phyloP scores from a whole-genome alignment of 129 eudicot genomes.

The Kitagawia praeruptora region DNA sequence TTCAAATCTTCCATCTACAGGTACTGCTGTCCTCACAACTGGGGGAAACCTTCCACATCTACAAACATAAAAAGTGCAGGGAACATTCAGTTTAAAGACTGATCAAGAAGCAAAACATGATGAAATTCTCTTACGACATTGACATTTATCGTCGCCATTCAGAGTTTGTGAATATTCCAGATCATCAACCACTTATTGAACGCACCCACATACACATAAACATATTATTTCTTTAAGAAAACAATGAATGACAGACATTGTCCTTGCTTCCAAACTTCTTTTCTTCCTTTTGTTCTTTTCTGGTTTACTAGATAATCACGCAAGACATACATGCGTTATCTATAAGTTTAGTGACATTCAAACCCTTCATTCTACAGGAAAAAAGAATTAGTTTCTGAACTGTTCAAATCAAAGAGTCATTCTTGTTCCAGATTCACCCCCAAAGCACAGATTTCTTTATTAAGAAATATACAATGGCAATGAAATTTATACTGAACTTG shows the following conservation, averaged over 20 bases:
- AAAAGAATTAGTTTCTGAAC: not conserved
- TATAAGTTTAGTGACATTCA: not conserved
- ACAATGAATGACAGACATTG: not conserved
- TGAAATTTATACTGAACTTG: not conserved
- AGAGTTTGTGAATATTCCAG: not conserved
- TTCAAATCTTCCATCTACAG: slow-evolving; percentile 98
- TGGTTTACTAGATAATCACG: not conserved
- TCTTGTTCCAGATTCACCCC: not conserved
- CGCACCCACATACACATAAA: not conserved
- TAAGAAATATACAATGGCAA: not conserved
- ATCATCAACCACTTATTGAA: not conserved
- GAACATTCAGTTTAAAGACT: not conserved
- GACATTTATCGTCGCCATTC: not conserved
- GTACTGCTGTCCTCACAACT: slow-evolving; percentile 90
- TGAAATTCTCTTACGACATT: not conserved
- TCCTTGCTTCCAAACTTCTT: not conserved
- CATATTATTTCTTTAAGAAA: not conserved
- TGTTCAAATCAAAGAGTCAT: not conserved
- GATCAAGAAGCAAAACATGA: not conserved
- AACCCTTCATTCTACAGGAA: not conserved
- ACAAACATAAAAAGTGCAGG: slow-evolving; percentile 2
- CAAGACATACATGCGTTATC: not conserved
- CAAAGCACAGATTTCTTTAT: not conserved
- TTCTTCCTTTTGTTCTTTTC: not conserved
- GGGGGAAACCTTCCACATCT: slow-evolving; percentile 99